Base-by-base conservation (phyloP, 2,329 filamentous ascomycete species). In the Dryadomyces quercivorus region DNA sequence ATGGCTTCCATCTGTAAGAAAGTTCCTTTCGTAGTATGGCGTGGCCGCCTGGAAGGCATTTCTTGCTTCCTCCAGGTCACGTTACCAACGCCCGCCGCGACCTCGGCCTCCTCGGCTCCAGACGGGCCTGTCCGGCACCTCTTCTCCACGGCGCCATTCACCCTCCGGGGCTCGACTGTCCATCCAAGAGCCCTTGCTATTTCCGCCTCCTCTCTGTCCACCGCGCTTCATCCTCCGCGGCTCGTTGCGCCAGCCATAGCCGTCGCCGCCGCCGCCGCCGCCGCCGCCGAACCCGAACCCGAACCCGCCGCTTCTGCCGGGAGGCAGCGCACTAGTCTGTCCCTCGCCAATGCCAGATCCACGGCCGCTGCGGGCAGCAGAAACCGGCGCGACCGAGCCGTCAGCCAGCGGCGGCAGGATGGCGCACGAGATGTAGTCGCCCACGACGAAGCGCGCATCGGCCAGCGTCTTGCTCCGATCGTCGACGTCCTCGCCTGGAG, bases 361-460 rank as follows among this genome's bases (percentile, higher is more conserved):
- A n/a, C 73, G 68, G 1, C 72, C 71, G 52, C 69, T 68, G 38
- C 72, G 69, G 31, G 75, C 73, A 21, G 72, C 72, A 13, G 76
- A 73, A n/a, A 77, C 72, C 10, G 86, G 81, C 46, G 84, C 83
- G 43, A 94, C 82, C 36, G 79, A 80, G 0, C 90, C 90, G 65
- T 63, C 64, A 36, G 80, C 72, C 26, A 86, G 71, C 1, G 88
- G 88, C 45, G 88, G 84, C 55, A 92, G 73, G 57, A 95, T 83
- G 5, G 88, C 87, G 66, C 88, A 92, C 56, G 85, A 85, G 44
- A 97, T 76, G 64, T 86, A 95, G 68, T 97, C 92, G 0, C 92
- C 92, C 58, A 93, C 85, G 12, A 95, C 85, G 63, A 95, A 95
- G 21, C 85, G 80, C 38, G 80, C 82, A 53, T 94, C 88, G 42